Evolutionary conservation across 2,329 filamentous ascomycete species (phyloP).

Genomic region (Colletotrichum liriopes): DNA sequence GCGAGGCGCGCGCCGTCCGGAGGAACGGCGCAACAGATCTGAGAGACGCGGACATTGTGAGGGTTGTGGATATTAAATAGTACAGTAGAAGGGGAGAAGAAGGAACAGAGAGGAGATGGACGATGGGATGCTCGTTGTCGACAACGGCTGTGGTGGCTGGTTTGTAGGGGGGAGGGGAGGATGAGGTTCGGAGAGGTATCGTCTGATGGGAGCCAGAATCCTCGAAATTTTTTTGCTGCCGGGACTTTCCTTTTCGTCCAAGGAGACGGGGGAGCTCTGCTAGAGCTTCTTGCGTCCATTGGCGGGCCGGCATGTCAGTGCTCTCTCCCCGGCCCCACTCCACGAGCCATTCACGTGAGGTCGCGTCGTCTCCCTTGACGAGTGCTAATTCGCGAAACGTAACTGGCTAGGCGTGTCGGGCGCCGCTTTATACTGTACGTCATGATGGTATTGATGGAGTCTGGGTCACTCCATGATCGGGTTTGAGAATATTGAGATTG

Average conservation of each 20-base stretch:
- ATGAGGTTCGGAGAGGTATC: slow-evolving; percentile 31
- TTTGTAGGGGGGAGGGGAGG: slow-evolving; percentile 14
- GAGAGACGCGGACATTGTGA: slow-evolving; percentile 85
- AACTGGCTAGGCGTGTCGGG: slow-evolving; percentile 8
- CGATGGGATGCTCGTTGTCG: slow-evolving; percentile 38
- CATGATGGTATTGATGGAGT: neutral
- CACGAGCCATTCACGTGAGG: slow-evolving; percentile 26
- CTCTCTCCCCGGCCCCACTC: slow-evolving; percentile 29
- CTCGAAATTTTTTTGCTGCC: slow-evolving; percentile 43
- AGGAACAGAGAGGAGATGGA: slow-evolving; percentile 39
- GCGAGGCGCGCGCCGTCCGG: slow-evolving; percentile 83
- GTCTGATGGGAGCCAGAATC: slow-evolving; percentile 28
- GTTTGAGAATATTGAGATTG: neutral
- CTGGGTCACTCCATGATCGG: neutral
- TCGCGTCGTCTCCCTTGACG: slow-evolving; percentile 27
- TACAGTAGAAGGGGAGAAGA: slow-evolving; percentile 45
- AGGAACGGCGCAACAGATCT: slow-evolving; percentile 84
- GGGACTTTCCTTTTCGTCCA: slow-evolving; percentile 39
- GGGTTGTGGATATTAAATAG: slow-evolving; percentile 44
- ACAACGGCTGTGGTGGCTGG: slow-evolving; percentile 37
- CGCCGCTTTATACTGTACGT: neutral
- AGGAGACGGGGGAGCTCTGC: slow-evolving; percentile 35
- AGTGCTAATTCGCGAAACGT: slow-evolving; percentile 26
- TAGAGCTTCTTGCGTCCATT: slow-evolving; percentile 34
- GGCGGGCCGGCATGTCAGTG: slow-evolving; percentile 29